A percentile compares a stretch with the other conserved stretches of the same genome.
Evolutionary conservation across 441 rosid genomes (phyloP).

Genomic region (Corymbia citriodora): DNA sequence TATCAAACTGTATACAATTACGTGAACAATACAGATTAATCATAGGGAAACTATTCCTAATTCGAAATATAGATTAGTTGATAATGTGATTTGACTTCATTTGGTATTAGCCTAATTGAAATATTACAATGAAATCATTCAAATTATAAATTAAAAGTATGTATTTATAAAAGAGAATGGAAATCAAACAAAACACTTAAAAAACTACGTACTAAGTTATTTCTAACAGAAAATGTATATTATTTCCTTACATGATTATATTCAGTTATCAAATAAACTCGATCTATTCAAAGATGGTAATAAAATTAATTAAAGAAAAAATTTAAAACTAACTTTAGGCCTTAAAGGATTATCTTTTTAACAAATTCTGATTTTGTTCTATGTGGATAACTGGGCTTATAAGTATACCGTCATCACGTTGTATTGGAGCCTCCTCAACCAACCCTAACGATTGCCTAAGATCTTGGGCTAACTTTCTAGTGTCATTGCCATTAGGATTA

Average conservation of each 20-base stretch:
- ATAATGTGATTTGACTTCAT: neutral
- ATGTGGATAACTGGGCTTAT: neutral
- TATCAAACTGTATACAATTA: neutral
- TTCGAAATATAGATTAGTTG: neutral
- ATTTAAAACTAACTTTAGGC: neutral
- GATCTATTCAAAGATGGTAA: neutral
- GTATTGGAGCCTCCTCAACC: neutral
- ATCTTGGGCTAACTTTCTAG: neutral
- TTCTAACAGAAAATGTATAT: neutral
- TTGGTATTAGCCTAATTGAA: neutral
- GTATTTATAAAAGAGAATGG: neutral
- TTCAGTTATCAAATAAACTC: neutral
- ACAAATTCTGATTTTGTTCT: neutral
- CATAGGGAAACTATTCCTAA: neutral
- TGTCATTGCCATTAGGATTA: neutral
- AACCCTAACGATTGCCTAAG: neutral
- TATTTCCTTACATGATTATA: neutral
- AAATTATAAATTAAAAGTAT: neutral
- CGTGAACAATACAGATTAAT: rapidly evolving
- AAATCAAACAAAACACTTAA: neutral
- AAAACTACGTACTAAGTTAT: neutral
- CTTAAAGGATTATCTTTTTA: neutral
- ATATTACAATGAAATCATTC: neutral
- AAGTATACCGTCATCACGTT: neutral
- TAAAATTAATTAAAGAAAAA: neutral